Evolutionary conservation across 2,329 filamentous ascomycete genomes (phyloP), one percentile per base, ranked within the genome.

Genomic region (Microascus cirrosus): DNA sequence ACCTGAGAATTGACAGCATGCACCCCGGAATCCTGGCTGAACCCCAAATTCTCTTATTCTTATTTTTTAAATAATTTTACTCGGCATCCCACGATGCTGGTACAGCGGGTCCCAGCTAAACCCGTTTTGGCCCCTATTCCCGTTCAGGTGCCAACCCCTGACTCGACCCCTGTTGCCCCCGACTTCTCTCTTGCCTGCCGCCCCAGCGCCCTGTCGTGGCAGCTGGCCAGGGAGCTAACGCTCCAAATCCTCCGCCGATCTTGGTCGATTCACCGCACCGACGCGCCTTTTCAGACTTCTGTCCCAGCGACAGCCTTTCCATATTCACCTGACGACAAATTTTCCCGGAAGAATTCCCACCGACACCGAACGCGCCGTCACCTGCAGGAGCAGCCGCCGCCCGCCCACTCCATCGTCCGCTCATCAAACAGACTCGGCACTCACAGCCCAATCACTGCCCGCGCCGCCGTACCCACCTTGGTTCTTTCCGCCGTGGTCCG

Each of bases 381-480:
- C 6, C 45, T 20, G n/a, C 45, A 50, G 18, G 45, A 50, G n/a
- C 20, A n/a, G n/a, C 11, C n/a, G 20, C n/a, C 20, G 22, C n/a
- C 42, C 42, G 20, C 11, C 42, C 18, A 39, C 39, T 28, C 32
- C 55, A 48, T 56, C 55, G 55, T 42, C 50, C 25, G 55, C 39
- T 36, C 55, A 51, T 56, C 55, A 56, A 56, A 56, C 55, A 42
- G 24, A 50, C 22, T 50, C 42, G 42, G 32, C 39, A 42, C 28
- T 28, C 42, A 25, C 12, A 52, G 22, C 24, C 42, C 55, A 36
- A 48, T 51, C 55, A 20, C 32, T 24, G 20, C 50, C 22, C 42
- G 50, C 42, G 25, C 24, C 55, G 13, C 24, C 15, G 42, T 50
- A 11, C 13, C 34, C 25, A 51, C 50, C 25, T 15, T 39, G 20